Evolutionary conservation across 768 basidiomycete genomes (phyloP), one percentile per base, ranked within the genome.

Genomic region (Leccinellum albellum): DNA sequence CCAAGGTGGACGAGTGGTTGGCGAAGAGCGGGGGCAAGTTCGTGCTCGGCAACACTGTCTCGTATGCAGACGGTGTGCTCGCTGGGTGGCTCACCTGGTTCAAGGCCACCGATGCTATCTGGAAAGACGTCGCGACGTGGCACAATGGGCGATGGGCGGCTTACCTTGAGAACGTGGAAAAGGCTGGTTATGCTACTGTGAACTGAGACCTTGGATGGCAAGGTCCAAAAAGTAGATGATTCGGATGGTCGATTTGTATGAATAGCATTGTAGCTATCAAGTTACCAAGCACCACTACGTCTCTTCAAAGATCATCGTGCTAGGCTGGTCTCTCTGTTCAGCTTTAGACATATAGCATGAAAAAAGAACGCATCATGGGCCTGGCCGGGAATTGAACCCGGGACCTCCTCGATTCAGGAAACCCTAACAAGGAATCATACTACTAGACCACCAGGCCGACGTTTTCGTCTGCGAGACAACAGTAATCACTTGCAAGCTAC

Each of bases 301-400:
- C n/a, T 9, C 24, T 51, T 33, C 48, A n/a, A 33, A 24, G 26
- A 21, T 28, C 17, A 21, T 26, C n/a, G 26, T 26, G 26, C 26
- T 26, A 26, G 26, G 26, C 9, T 29, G 7, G 28, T 29, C 28
- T 29, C 9, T 29, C 28, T 8, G 9, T 29, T 29, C 26, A n/a
- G n/a, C n/a, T n/a, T n/a, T n/a, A n/a, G n/a, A n/a, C n/a, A n/a
- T n/a, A 3, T 26, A 6, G 6, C 26, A 26, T 26, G 26, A 35
- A 35, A 35, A 35, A 17, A 35, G 6, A 33, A 15, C 6, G 26
- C 6, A 7, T 9, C 6, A 4, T 6, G 10, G 79, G 79, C 79
- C 78, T 79, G 73, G 71, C 77, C 76, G 78, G 78, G 79, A 79
- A 79, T 81, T 78, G 79, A 81, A 81, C 79, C 78, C 79, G 76